Percentiles rank a stretch among this genome's conserved stretches.
Evolutionary conservation across 1,284 basidiomycete species (phyloP).

Genomic region (Stereum hirsutum): DNA sequence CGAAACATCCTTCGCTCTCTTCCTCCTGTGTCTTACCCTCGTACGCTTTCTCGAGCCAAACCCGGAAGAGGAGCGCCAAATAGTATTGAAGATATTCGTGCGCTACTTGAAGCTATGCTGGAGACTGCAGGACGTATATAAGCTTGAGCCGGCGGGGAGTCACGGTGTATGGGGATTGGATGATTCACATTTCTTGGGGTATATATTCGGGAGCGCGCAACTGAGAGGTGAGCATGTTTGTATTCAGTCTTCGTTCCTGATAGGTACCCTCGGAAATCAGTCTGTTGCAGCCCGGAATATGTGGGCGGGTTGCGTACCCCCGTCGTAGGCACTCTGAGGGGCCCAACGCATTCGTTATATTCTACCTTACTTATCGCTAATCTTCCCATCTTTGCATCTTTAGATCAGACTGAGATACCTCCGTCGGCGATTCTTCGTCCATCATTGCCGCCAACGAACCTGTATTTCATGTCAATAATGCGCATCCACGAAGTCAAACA

Average conservation of each 20-base stretch:
- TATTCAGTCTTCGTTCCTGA: too few relatives aligned
- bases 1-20: constrained; percentile 83
- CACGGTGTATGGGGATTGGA: constrained; percentile 99
- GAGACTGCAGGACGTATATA: constrained; percentile 84
- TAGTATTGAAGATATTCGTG: constrained; percentile 60
- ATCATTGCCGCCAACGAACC: constrained; percentile 49
- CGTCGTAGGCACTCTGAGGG: background rate
- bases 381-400: background rate
- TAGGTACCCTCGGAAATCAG: too few relatives aligned
- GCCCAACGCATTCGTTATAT: background rate
- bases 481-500: constrained; percentile 77
- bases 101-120: constrained; percentile 82
- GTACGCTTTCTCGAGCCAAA: constrained; percentile 49
- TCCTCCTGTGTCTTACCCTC: constrained; percentile 61
- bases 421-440: constrained; percentile 47
- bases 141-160: constrained; percentile 91
- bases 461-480: constrained; percentile 77
- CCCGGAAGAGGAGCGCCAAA: constrained; percentile 45
- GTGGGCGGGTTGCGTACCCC: too few relatives aligned
- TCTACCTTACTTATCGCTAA: background rate
- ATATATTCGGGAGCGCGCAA: constrained; percentile 90
- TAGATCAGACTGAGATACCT: constrained; percentile 50
- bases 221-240: constrained; percentile 65
- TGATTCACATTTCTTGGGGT: constrained; percentile 87
- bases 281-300: too few relatives aligned